These are phyloP conservation scores for Albatrellus ellisii DNA, from an alignment of 768 basidiomycete genomes.

Conservation along the genomic window DNA sequence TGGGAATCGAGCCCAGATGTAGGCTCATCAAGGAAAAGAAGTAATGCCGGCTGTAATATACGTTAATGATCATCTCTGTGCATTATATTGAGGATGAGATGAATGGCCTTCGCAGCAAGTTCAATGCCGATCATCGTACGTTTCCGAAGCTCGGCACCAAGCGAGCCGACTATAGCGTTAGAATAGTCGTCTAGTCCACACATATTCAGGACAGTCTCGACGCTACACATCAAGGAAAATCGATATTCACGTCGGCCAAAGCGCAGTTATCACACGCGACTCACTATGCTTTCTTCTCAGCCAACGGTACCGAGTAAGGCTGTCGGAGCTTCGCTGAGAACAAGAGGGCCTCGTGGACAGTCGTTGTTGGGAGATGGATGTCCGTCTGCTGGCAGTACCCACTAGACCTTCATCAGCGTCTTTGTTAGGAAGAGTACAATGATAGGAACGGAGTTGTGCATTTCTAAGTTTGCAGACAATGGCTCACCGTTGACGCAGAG, in stretches of 20 bases:
- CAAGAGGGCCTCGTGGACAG: slow-evolving; percentile 69
- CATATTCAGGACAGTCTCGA: slow-evolving; percentile 45
- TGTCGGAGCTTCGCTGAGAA: slow-evolving; percentile 77
- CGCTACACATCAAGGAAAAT: no score
- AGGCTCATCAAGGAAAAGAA: slow-evolving; percentile 70
- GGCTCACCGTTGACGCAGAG: slow-evolving; percentile 32
- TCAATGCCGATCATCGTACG: slow-evolving; percentile 82
- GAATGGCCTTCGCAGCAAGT: slow-evolving; percentile 66
- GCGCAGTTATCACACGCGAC: no score
- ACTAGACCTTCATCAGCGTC: slow-evolving; percentile 19
- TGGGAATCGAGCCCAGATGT: slow-evolving; percentile 80
- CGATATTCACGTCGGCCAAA: no score
- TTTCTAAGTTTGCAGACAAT: slow-evolving; percentile 34
- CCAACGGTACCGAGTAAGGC: slow-evolving; percentile 43
- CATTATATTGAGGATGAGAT: no score
- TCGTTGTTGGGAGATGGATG: slow-evolving; percentile 62
- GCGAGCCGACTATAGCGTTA: slow-evolving; percentile 55
- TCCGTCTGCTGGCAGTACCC: slow-evolving; percentile 86
- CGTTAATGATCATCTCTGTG: background rate
- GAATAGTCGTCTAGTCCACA: slow-evolving; percentile 49
- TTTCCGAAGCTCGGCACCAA: slow-evolving; percentile 65
- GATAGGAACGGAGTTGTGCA: slow-evolving; percentile 34
- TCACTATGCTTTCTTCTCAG: slow-evolving; percentile 73
- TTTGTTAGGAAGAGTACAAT: slow-evolving; percentile 21
- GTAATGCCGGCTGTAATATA: background rate